Conservation (phyloP, 2,329 filamentous ascomycete genomes). For the Cladophialophora psammophila region DNA sequence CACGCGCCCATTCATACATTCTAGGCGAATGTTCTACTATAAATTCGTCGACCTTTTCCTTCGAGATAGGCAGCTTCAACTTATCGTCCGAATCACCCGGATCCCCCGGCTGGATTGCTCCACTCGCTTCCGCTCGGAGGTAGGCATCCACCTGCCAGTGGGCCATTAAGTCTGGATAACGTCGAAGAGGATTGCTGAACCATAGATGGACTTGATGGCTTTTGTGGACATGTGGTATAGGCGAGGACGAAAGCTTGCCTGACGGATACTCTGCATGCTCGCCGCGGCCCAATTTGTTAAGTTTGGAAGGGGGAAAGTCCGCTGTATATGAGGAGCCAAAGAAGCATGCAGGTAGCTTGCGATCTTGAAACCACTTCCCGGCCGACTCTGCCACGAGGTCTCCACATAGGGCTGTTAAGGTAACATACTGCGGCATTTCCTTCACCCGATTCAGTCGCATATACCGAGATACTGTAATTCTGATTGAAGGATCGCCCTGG, state of each 20-base stretch:
- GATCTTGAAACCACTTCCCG: constrained; percentile 60
- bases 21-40: constrained; percentile 53
- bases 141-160: constrained; percentile 72
- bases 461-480: constrained; percentile 37
- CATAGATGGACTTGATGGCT: constrained; percentile 61
- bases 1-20: constrained; percentile 39
- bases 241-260: constrained; percentile 50
- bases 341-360: constrained; percentile 60
- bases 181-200: constrained; percentile 67
- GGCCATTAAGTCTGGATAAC: constrained; percentile 66
- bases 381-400: constrained; percentile 62
- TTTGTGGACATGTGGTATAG: constrained; percentile 59
- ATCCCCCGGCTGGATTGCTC: constrained; percentile 42
- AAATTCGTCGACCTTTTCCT: constrained; percentile 56
- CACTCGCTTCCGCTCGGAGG: constrained; percentile 61
- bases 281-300: constrained; percentile 45
- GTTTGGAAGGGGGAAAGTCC: constrained; percentile 47
- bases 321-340: constrained; percentile 49
- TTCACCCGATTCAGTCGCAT: constrained; percentile 4
- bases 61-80: constrained; percentile 59
- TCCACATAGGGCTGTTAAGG: constrained; percentile 61
- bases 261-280: constrained; percentile 36
- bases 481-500: constrained; percentile 54
- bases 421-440: constrained; percentile 47
- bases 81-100: constrained; percentile 9